Evolutionary conservation across 2,329 filamentous ascomycete species (phyloP).

Genomic region (Rhynchosporium secalis): DNA sequence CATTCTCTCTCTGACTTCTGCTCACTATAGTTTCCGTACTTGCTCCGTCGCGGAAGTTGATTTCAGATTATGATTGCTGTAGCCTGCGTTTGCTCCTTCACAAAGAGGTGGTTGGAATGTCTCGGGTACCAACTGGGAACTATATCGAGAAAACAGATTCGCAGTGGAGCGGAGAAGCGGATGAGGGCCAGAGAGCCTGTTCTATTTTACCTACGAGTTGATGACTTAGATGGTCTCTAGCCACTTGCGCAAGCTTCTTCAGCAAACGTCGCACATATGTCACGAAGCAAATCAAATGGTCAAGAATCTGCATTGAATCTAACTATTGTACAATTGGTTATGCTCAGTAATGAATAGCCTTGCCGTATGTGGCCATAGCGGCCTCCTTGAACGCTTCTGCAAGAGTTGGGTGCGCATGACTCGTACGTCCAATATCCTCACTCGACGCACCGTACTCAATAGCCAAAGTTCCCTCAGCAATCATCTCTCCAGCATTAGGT

Average conservation of each 20-base stretch:
- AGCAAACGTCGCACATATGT: not conserved
- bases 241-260: not conserved
- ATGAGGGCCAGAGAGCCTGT: not conserved
- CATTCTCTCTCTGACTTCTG: not conserved
- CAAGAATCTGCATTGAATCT: conserved; percentile 22
- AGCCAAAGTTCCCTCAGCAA: conserved; percentile 92
- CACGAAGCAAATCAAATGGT: conserved; percentile 5
- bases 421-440: conserved; percentile 92
- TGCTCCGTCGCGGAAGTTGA: not conserved
- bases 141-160: not conserved
- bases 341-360: conserved; percentile 89
- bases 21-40: not conserved
- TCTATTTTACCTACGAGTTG: not conserved
- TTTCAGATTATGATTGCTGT: not conserved
- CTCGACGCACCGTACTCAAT: conserved; percentile 94
- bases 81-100: not conserved
- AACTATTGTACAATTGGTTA: conserved; percentile 36
- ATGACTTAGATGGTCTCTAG: not conserved
- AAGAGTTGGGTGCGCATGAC: conserved; percentile 85
- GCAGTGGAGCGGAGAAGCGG: not conserved
- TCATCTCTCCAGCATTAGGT: conserved; percentile 97
- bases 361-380: conserved; percentile 93
- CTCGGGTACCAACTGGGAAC: not conserved
- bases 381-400: conserved; percentile 99
- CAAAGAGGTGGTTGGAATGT: not conserved